Conservation (phyloP, 2,329 filamentous ascomycete genomes). For the Escovopsis sp. region DNA sequence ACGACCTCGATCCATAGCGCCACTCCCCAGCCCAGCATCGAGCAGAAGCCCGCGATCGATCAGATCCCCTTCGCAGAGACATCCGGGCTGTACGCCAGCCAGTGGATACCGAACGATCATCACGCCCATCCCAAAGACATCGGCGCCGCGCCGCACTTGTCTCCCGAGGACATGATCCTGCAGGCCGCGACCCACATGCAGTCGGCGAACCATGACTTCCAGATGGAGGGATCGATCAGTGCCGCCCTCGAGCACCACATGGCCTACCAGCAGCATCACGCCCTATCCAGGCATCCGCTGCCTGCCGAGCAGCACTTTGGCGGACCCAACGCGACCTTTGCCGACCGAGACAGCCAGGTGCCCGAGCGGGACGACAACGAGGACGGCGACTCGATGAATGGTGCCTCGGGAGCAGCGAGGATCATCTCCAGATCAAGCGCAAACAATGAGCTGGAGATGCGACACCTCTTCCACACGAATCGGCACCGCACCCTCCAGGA, state of each 20-base stretch:
- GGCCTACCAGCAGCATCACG: slow-evolving; percentile 27
- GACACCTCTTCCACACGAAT: slow-evolving; percentile 58
- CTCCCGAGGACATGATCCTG: slow-evolving; percentile 45
- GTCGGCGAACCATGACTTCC: slow-evolving; percentile 33
- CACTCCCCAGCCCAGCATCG: slow-evolving; percentile 12
- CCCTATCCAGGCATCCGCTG: slow-evolving; percentile 34
- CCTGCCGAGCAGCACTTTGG: slow-evolving; percentile 34
- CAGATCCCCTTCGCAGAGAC: slow-evolving; percentile 29
- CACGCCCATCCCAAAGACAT: slow-evolving; percentile 31
- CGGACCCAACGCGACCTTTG: slow-evolving; percentile 36
- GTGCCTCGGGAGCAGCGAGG: slow-evolving; percentile 33
- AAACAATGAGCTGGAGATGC: slow-evolving; percentile 69
- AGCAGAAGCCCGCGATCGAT: slow-evolving; percentile 32
- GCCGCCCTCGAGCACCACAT: slow-evolving; percentile 28
- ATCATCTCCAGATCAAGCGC: slow-evolving; percentile 52
- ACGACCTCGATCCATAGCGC: slow-evolving; percentile 43
- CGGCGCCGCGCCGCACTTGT: slow-evolving; percentile 29
- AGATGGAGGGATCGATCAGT: slow-evolving; percentile 32
- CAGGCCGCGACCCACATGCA: slow-evolving; percentile 43
- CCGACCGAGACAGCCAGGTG: slow-evolving; percentile 44
- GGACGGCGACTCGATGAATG: slow-evolving; percentile 38
- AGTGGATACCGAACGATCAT: slow-evolving; percentile 35
- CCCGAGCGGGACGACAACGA: slow-evolving; percentile 45
- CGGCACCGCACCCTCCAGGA: slow-evolving; percentile 53
- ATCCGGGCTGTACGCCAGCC: slow-evolving; percentile 30